Conservation (phyloP, 192 early-diverging fungal genomes). For the Coemansia sp. region DNA sequence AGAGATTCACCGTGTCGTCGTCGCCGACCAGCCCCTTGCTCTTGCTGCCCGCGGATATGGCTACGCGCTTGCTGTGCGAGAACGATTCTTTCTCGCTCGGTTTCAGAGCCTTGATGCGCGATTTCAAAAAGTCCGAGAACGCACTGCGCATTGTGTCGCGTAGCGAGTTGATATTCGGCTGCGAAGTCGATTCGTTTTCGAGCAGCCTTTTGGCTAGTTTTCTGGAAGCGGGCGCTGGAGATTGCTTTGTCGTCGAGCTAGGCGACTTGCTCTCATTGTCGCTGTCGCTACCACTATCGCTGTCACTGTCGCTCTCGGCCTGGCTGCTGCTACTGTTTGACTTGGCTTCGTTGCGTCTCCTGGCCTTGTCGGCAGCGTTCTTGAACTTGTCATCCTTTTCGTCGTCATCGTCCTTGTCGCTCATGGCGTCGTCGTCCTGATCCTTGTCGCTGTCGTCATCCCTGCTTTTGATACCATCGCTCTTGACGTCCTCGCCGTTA, state of each 20-base stretch:
- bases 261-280: not conserved
- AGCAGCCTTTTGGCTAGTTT: not conserved
- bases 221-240: not conserved
- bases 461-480: not conserved
- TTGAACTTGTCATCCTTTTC: not conserved
- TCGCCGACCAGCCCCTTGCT: not conserved
- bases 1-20: not conserved
- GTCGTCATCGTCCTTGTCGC: conserved; percentile 3
- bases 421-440: not conserved
- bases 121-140: conserved; percentile 4
- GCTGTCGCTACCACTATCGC: conserved; percentile 5
- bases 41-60: not conserved
- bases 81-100: not conserved
- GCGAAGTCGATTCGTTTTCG: not conserved
- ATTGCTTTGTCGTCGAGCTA: not conserved
- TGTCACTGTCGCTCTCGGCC: conserved; percentile 10
- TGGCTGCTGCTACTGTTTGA: not conserved
- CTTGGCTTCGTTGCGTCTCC: conserved; percentile 1
- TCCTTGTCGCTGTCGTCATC: conserved; percentile 13
- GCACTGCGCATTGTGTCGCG: not conserved
- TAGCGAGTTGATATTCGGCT: not conserved
- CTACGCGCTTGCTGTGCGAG: conserved; percentile 2
- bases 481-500: not conserved
- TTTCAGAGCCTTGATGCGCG: not conserved
- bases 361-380: not conserved